Percentiles rank a stretch among this genome's conserved stretches.
Evolutionary conservation across 192 early-diverging fungal genomes (phyloP).

Genomic region (Obelidium mucronatum): DNA sequence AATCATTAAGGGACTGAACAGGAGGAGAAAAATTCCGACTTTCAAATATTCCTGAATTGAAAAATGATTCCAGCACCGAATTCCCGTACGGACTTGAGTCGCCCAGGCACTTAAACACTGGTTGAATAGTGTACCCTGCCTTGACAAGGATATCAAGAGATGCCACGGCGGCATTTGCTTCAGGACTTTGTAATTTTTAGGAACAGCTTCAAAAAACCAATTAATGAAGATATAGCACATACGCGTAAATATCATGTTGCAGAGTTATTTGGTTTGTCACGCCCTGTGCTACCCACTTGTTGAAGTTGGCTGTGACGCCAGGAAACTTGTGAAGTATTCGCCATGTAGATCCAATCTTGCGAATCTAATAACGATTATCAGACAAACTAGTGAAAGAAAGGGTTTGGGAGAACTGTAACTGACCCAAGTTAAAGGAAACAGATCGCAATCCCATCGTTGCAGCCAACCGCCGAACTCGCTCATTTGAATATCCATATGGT

Average conservation of each 20-base stretch:
- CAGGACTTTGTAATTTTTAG: too few relatives aligned
- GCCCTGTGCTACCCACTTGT: not conserved
- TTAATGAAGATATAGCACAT: too few relatives aligned
- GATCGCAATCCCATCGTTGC: not conserved
- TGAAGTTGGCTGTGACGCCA: not conserved
- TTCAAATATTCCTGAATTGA: not conserved
- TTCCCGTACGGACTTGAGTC: slow-evolving; percentile 3
- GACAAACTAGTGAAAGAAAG: too few relatives aligned
- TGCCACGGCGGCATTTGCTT: not conserved
- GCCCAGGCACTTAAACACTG: not conserved
- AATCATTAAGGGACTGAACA: too few relatives aligned
- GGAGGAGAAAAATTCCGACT: too few relatives aligned
- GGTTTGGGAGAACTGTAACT: too few relatives aligned
- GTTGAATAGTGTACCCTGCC: not conserved
- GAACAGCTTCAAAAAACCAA: too few relatives aligned
- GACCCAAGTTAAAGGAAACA: too few relatives aligned
- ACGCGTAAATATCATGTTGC: not conserved
- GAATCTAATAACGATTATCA: slow-evolving; percentile 10
- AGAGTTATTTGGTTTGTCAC: not conserved
- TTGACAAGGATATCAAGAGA: not conserved
- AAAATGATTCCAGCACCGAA: not conserved
- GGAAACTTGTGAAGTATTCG: not conserved
- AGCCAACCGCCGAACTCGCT: not conserved
- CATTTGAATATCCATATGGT: too few relatives aligned
- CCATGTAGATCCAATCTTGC: not conserved